phyloP scores from a whole-genome alignment of 257 asterid species.

The Petrea volubilis region DNA sequence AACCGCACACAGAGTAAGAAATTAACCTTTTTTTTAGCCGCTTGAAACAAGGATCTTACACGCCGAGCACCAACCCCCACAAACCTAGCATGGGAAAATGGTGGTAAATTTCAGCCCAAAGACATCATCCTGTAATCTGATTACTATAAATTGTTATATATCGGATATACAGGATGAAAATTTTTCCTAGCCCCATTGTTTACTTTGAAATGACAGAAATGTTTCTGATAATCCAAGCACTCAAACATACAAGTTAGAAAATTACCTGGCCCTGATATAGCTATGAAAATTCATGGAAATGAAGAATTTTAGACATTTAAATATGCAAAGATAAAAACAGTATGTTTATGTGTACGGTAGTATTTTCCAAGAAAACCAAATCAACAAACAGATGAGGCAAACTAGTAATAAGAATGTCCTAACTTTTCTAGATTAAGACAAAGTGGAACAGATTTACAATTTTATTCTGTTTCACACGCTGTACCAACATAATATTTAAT shows the following conservation, averaged over 20 bases:
- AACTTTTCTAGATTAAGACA: not conserved
- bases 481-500: constrained; percentile 1
- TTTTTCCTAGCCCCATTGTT: too few relatives aligned
- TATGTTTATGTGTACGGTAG: too few relatives aligned
- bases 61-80: constrained; percentile 99
- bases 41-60: constrained; percentile 97
- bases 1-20: constrained; percentile 12
- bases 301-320: too few relatives aligned
- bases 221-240: too few relatives aligned
- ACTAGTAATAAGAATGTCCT: not conserved
- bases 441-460: not conserved
- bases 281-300: too few relatives aligned
- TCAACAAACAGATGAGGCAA: not conserved
- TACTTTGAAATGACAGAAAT: too few relatives aligned
- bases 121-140: not conserved
- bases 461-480: not conserved
- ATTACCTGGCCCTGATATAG: too few relatives aligned
- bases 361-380: too few relatives aligned
- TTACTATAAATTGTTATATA: not conserved
- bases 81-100: constrained; percentile 61
- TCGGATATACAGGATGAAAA: not conserved
- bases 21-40: constrained; percentile 90
- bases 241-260: too few relatives aligned
- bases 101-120: constrained; percentile 17
- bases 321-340: too few relatives aligned